Evolutionary conservation across 1,139 yeast genomes (phyloP), one percentile per base, ranked within the genome.

Genomic region (Candida sp.): DNA sequence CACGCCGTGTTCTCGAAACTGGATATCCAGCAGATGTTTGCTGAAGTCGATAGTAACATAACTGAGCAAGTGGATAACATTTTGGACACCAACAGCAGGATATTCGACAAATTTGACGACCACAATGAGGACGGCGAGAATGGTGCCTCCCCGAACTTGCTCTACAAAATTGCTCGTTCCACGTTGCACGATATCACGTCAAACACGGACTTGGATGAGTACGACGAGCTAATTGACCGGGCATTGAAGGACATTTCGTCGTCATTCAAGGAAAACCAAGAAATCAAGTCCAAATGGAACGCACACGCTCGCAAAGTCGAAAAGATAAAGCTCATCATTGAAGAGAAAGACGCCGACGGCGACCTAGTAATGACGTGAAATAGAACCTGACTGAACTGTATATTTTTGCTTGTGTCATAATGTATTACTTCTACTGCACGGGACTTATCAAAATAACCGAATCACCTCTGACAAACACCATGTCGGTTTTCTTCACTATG

Each of bases 381-480:
- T 22, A 9, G n/a, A 38, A 26, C n/a, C 6, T 26, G 42, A 22
- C 11, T 17, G 31, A 49, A 49, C 25, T 30, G 28, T 35, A 37
- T 25, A 48, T 34, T 34, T 34, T 47, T 38, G n/a, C n/a, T n/a
- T 44, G 27, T 44, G 37, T 37, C 32, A 30, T 26, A 32, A 39
- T 22, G 27, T 26, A 27, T 30, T 40, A 26, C 43, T 44, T 34
- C 30, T 38, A 38, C 42, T 50, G 44, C 55, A 64, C 48, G 59
- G 82, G 80, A 53, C 90, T 85, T 54, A 90, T 84, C 61, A 92
- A 79, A 50, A 94, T 90, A 46, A 93, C 98, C 4, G 96, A 86
- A 70, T 94, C 98, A 22, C 99, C 99, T 74, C 99, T 85, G 23
- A 96, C 94, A 72, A 93, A 94, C 47, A 96, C 86, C 94, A 96